Conservation (phyloP, 2,329 filamentous ascomycete species). For the Apiospora malaysiana region DNA sequence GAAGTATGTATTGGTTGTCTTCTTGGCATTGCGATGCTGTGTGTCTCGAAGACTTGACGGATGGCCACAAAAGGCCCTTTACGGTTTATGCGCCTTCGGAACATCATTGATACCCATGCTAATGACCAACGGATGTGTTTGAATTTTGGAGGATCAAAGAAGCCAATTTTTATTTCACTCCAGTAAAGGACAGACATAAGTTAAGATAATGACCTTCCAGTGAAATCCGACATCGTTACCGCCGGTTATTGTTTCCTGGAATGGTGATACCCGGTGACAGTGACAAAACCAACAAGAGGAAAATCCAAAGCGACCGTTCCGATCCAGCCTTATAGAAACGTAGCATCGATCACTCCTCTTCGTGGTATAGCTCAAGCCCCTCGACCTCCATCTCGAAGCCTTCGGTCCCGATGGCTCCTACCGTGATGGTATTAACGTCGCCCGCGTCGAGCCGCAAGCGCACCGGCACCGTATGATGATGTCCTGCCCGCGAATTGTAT, state of each 20-base stretch:
- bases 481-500: conserved; percentile 45
- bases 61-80: background rate
- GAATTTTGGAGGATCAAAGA: background rate
- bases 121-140: background rate
- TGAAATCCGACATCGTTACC: background rate
- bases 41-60: background rate
- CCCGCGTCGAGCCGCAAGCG: conserved; percentile 38
- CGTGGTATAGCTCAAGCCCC: background rate
- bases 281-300: background rate
- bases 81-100: conserved; percentile 2
- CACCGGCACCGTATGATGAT: conserved; percentile 42
- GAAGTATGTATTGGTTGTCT: background rate
- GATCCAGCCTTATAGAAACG: background rate
- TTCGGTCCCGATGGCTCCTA: conserved; percentile 39
- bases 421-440: conserved; percentile 42
- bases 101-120: background rate
- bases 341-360: background rate
- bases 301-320: background rate
- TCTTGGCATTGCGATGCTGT: background rate
- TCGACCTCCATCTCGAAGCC: conserved; percentile 17
- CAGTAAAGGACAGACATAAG: background rate
- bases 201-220: background rate
- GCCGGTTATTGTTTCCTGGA: background rate
- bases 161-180: background rate
- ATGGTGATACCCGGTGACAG: background rate